Base-by-base conservation (phyloP, 352 stramenopile species). In the Phytopythium boreale region DNA sequence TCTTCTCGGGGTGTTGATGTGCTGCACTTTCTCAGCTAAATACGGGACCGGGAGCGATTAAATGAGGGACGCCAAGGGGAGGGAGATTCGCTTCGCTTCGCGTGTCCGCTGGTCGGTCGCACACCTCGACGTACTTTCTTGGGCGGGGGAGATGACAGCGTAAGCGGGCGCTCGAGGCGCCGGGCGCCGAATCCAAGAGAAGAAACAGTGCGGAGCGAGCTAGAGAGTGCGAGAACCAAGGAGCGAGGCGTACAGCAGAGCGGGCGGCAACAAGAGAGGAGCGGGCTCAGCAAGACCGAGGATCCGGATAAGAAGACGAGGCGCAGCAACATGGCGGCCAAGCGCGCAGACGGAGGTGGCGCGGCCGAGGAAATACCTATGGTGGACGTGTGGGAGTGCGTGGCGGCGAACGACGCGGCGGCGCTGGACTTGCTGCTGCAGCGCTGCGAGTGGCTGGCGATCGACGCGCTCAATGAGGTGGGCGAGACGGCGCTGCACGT, bases 401-500 rank as follows among this genome's bases (percentile, higher is more conserved):
- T 66, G 1, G 50, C 51, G 39, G 46, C 49, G 14, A 29, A 61
- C 24, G 68, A 76, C 26, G 49, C 50, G 39, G 43, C 43, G 4
- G 36, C 50, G 34, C 58, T 80, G 26, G 53, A 60, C 41, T 47
- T 22, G 1, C 59, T 83, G 29, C 53, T 87, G 51, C 56, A 26
- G 47, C 61, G 74, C 43, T 71, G 37, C 31, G 69, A 62, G 17
- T 58, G 68, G 52, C 62, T 80, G 55, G 62, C 72, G 29, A 80
- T 86, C 27, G 71, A 95, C 50, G 84, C 88, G 55, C 68, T 70
- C 36, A 91, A 91, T 61, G 82, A 87, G 53, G 64, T 82, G 24
- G 82, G 86, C 34, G 84, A 92, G 73, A 95, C 86, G 22, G 72
- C 84, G 51, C 69, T 95, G 65, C 86, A 95, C 57, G 56, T 95